Base-by-base conservation (phyloP, 805 yeast species). In the Suhomyces emberorum region DNA sequence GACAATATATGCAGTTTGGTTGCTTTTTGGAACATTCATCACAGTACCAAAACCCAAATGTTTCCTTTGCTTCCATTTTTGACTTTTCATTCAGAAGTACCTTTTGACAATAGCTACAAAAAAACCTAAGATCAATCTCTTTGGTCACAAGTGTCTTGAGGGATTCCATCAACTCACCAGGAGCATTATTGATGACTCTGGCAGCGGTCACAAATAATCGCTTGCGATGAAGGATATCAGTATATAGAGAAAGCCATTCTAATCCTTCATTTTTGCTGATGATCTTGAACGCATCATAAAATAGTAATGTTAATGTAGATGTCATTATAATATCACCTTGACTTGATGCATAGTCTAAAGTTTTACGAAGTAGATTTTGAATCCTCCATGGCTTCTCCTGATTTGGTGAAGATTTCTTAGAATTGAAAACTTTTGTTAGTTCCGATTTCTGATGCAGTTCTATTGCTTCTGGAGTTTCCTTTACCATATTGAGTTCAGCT, bases 21-120 rank as follows among this genome's bases (percentile, higher is more conserved):
- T 78, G 79, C 11, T 65, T 64, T 34, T 61, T 65, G 8, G 70
- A 61, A 56, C 97, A 89, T 15, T 68, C 70, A 35, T 79, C 87
- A 61, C 97, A 89, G 56, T 81, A 85, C 95, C 96, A 88, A 48
- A 72, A 80, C 1, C 95, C 95, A 49, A 78, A 76, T 23, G 55
- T 57, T 15, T 48, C 54, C 23, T 42, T 41, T 9, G 42, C 38
- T 9, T 49, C 50, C 11, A 39, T 39, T 48, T 77, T 79, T 3
- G 79, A 65, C 4, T 50, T 47, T 44, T 81, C 88, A 55, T 83
- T 83, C 7, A 75, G 54, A 7, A 84, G 61, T n/a, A 81, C 60
- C 33, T 71, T 66, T 12, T 72, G 67, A 54, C 95, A 84, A 49
- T 65, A 62, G 19, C 74, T 72, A 54, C 93, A 84, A 46, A 74